Evolutionary conservation across 2,329 filamentous ascomycete species (phyloP), one percentile per base, ranked within the genome.

Genomic region (Aspergillus sp.): DNA sequence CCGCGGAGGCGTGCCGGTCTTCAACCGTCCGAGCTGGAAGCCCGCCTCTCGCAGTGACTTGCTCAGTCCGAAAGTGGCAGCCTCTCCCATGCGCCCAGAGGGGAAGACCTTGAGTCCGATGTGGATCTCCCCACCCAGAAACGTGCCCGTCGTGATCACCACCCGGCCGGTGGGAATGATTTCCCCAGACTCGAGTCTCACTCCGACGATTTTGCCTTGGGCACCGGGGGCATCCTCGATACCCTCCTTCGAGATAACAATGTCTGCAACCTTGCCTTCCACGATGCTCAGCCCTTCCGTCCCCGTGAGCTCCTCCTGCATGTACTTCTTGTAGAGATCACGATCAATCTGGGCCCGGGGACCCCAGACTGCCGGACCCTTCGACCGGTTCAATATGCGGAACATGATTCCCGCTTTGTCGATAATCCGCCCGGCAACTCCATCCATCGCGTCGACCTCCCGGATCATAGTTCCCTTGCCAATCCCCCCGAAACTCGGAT

Each of bases 331-430:
- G 75, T 97, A 99, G 36, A 99, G 76, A 55, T 82, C 82, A 55
- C 94, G 85, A 72, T 99, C 94, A 70, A 99, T 97, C 78, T 99
- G 94, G 45, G 94, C 94, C 49, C 94, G 83, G 1, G 94, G 94
- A 10, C 94, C 94, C 94, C 94, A 99, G 21, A 99, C 94, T 3
- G 94, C 94, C 4, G 93, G 91, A 0, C 94, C 94, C 68, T 97
- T 97, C 59, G 84, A 88, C 47, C 85, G 80, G 71, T 99, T 99
- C 65, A 99, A 73, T 16, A 95, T 81, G 58, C 89, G 86, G 71
- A 97, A 99, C 70, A 97, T 93, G n/a, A 97, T 84, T 5, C 91
- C 94, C 3, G 94, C 88, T 70, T 94, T 93, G 75, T 99, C 94
- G 54, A 96, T 91, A 19, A 97, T 87, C 32, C 90, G 83, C 0